Conservation (phyloP, 768 basidiomycete genomes). For the Boletus rex-veris region DNA sequence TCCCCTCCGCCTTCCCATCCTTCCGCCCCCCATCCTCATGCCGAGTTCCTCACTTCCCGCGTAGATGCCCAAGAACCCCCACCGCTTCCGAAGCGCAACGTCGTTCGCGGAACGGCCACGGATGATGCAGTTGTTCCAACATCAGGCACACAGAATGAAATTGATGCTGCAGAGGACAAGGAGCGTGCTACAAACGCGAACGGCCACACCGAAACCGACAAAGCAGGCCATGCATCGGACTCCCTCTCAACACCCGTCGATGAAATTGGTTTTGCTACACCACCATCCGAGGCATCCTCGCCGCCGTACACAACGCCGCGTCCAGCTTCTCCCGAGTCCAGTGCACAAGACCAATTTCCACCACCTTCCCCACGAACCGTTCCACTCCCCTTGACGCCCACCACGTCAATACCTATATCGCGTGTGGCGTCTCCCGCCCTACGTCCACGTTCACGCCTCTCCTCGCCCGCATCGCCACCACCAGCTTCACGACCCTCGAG, state of each 20-base stretch:
- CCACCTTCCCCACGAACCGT: constrained; percentile 21
- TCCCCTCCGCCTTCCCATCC: constrained; percentile 26
- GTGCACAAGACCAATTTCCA: constrained; percentile 3
- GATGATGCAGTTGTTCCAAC: constrained; percentile 3
- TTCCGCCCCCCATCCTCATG: constrained; percentile 20
- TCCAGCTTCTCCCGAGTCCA: constrained; percentile 10
- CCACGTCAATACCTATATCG: constrained; percentile 23
- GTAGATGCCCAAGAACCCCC: constrained; percentile 33
- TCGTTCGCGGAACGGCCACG: constrained; percentile 30
- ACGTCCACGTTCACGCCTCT: constrained; percentile 34
- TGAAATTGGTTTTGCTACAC: constrained; percentile 19
- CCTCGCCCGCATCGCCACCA: constrained; percentile 28
- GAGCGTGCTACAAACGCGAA: constrained; percentile 4
- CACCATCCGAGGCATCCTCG: constrained; percentile 6
- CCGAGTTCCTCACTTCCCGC: constrained; percentile 12
- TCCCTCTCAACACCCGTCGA: constrained; percentile 18
- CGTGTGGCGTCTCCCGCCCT: constrained; percentile 19
- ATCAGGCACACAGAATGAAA: not conserved
- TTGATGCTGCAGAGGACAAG: not conserved
- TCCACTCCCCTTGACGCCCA: constrained; percentile 26
- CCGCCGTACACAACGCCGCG: not conserved
- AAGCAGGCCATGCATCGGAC: constrained; percentile 8
- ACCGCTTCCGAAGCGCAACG: constrained; percentile 50
- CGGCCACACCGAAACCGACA: constrained; percentile 7
- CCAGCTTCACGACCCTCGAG: constrained; percentile 31